phyloP scores from a whole-genome alignment of 2,329 filamentous ascomycete genomes.

The Ploettnerulaceae sp. region DNA sequence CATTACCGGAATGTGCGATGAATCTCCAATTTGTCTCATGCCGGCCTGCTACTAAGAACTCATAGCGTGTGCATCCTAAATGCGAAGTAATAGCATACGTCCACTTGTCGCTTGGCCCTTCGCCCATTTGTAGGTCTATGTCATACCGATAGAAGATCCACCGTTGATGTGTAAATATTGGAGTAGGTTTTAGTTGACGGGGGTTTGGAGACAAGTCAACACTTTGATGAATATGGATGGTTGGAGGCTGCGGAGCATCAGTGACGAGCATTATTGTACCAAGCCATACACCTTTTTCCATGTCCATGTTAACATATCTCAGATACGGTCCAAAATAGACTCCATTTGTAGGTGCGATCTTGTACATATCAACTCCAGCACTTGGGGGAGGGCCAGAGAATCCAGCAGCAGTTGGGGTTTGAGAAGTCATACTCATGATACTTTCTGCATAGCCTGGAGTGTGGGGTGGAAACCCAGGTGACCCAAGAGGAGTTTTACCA shows the following conservation, averaged over 20 bases:
- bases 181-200: slow-evolving; percentile 73
- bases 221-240: slow-evolving; percentile 91
- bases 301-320: slow-evolving; percentile 93
- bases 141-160: slow-evolving; percentile 98
- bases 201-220: slow-evolving; percentile 89
- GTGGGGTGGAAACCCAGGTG: slow-evolving; percentile 77
- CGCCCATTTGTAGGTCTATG: slow-evolving; percentile 83
- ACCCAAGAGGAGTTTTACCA: slow-evolving; percentile 63
- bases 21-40: slow-evolving; percentile 93
- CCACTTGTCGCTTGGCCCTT: slow-evolving; percentile 77
- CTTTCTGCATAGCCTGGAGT: slow-evolving; percentile 81
- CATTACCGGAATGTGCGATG: slow-evolving; percentile 91
- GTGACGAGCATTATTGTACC: slow-evolving; percentile 93
- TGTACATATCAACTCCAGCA: slow-evolving; percentile 90
- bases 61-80: slow-evolving; percentile 94
- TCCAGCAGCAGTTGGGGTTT: slow-evolving; percentile 71
- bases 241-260: slow-evolving; percentile 85
- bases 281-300: slow-evolving; percentile 85
- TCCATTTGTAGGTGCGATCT: slow-evolving; percentile 86
- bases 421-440: slow-evolving; percentile 74
- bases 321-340: slow-evolving; percentile 98
- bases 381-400: slow-evolving; percentile 85
- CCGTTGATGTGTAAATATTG: slow-evolving; percentile 83
- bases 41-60: slow-evolving; percentile 89
- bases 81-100: slow-evolving; percentile 98